Percentiles rank a stretch among this genome's conserved stretches.
phyloP scores from a whole-genome alignment of 2,329 filamentous ascomycete species.

The Achaetomium macrosporum region DNA sequence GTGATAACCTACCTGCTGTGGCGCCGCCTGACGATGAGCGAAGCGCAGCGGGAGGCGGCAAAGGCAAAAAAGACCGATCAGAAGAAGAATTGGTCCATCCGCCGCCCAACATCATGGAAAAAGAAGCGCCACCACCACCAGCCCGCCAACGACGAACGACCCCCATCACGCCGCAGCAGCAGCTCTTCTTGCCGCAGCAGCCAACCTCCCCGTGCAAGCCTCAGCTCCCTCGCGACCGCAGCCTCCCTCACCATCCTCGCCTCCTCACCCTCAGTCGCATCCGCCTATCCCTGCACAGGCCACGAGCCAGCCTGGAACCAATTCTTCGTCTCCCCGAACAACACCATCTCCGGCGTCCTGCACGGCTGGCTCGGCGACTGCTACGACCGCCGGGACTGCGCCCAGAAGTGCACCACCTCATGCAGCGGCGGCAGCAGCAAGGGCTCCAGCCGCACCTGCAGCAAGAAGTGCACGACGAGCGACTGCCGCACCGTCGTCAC shows the following conservation, averaged over 20 bases:
- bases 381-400: conserved; percentile 8
- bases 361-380: conserved; percentile 22
- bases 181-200: neutral
- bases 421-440: conserved; percentile 35
- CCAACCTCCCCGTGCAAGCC: neutral
- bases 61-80: neutral
- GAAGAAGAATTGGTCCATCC: neutral
- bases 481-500: conserved; percentile 24
- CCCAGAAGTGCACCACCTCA: conserved; percentile 2
- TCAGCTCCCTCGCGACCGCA: neutral
- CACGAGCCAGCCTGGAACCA: conserved; percentile 8
- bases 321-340: conserved; percentile 14
- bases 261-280: neutral
- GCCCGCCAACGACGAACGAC: neutral
- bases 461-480: neutral
- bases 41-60: neutral
- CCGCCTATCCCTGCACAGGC: conserved; percentile 16
- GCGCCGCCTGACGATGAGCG: conserved; percentile 7
- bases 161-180: neutral
- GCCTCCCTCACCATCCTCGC: conserved; percentile 1
- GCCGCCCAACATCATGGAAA: neutral
- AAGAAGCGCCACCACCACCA: neutral
- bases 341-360: conserved; percentile 13
- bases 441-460: neutral
- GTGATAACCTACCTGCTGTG: conserved; percentile 11